Base-by-base conservation (phyloP, 2,329 filamentous ascomycete genomes). In the Ceratocystiopsis minuta region DNA sequence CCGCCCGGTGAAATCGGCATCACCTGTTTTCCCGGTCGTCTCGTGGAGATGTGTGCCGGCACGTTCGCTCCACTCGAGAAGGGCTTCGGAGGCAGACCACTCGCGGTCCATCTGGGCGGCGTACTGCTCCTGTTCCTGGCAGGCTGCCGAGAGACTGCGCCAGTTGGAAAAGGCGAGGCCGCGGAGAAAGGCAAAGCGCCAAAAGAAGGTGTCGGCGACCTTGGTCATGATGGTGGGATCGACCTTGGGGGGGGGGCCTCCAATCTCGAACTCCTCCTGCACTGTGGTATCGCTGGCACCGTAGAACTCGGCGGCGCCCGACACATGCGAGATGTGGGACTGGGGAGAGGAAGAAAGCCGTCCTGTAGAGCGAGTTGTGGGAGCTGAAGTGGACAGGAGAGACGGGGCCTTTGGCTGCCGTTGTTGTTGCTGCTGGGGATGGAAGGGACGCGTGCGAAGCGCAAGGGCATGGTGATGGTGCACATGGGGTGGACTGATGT, bases 271-370 rank as follows among this genome's bases (percentile, higher is more conserved):
- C 15, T 49, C 46, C 13, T 52, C 48, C 14, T 52, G 50, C 35
- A 50, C 46, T 2, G 50, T 50, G 5, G 51, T 53, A 36, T 57
- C 54, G 49, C 52, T 54, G 32, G 50, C 43, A 4, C 43, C 49
- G 16, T 37, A 48, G 33, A 45, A 37, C 9, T 4, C 20, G 20
- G 20, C 20, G 4, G 20, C 20, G 20, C 4, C 20, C 20, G 20
- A 20, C 20, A 20, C 20, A 2, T 37, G 37, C 6, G 39, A 42
- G 13, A 39, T 4, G 12, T 32, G 32, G 6, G 48, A 42, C 3
- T 6, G 39, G 6, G 39, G 40, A n/a, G 48, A 45, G 4, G 20
- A 20, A 4, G 20, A 20, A 4, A 20, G 20, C 20, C 4, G 20
- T 4, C 20, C 20, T 4, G 32, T 40, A n/a, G 10, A 34, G 38